Base-by-base conservation (phyloP, 257 asterid genomes). In the Nicotiana obtusifolia region DNA sequence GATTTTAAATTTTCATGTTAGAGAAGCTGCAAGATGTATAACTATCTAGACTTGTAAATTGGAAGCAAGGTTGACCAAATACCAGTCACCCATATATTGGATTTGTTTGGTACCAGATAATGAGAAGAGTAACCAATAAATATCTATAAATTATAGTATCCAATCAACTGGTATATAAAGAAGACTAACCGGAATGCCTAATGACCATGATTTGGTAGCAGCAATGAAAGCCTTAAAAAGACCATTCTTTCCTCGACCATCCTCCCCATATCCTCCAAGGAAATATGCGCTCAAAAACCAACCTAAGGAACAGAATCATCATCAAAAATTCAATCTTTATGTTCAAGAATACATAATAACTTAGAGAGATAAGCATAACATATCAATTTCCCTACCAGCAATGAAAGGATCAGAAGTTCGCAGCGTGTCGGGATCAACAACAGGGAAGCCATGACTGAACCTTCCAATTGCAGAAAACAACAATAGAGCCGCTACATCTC, bases 281-380 rank as follows among this genome's bases (percentile, higher is more conserved):
- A 96, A 92, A 83, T 96, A 94, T 54, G 97, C 98, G 90, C 98
- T 88, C 90, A 96, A 79, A 84, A 96, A 87, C 98, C 99, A 96
- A 77, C 99, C 99, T 96, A 67, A 77, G 49, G 22, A 82, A 81
- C 37, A 79, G n/a, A 26, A 28, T 44, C 60, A 33, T 71, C 78
- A 44, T 5, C 56, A 49, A 73, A 80, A 75, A 7, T 49, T 47
- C 16, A 2, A 65, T n/a, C 15, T 33, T 41, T 20, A 14, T 7
- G 0, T 0, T 53, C 15, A 64, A 37, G 26, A 33, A 68, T n/a
- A 53, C 11, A 35, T 20, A 28, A 53, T 41, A 49, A 17, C 61
- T 47, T 73, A 20, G 26, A 73, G 11, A 49, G 19, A 33, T 14
- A 54, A 37, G 33, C 28, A 67, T 5, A 53, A 33, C 41, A 41